Conservation (phyloP, 2,329 filamentous ascomycete species). For the Microdochium bolleyi region DNA sequence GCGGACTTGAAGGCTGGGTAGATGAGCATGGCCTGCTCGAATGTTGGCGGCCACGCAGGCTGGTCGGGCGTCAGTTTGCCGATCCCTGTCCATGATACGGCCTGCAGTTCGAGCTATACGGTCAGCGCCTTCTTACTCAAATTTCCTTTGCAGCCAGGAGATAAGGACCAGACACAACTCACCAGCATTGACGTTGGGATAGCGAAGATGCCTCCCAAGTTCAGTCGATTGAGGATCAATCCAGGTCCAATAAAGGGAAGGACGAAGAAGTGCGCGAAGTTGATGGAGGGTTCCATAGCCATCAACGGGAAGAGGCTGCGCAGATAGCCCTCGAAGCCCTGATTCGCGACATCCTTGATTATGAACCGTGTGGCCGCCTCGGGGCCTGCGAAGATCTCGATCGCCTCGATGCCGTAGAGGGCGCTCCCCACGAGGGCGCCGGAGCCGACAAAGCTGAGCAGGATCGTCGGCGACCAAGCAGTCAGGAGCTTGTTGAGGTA, state of each 20-base stretch:
- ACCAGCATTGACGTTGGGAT: constrained; percentile 21
- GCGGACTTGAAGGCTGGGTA: constrained; percentile 34
- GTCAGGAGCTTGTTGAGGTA: constrained; percentile 46
- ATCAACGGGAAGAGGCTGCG: constrained; percentile 1
- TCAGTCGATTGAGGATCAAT: constrained; percentile 59
- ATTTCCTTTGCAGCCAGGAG: background rate
- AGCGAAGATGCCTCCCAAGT: constrained; percentile 43
- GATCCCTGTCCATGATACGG: background rate
- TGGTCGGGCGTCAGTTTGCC: background rate
- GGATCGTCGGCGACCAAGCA: constrained; percentile 50
- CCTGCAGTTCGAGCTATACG: background rate
- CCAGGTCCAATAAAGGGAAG: constrained; percentile 61
- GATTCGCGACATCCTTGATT: constrained; percentile 5
- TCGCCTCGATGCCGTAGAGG: constrained; percentile 42
- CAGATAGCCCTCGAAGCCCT: constrained; percentile 4
- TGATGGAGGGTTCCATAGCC: constrained; percentile 4
- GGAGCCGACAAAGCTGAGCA: constrained; percentile 50
- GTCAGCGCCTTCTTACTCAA: too few species aligned
- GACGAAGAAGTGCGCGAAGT: constrained; percentile 13
- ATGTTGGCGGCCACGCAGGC: constrained; percentile 33
- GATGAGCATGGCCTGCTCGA: constrained; percentile 36
- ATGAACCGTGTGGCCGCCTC: constrained; percentile 34
- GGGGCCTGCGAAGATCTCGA: constrained; percentile 44
- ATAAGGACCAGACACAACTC: constrained; percentile 4
- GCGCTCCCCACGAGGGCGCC: constrained; percentile 43